These are phyloP conservation scores for Termitomyces sp. DNA, from an alignment of 768 basidiomycete genomes.

Conservation along the genomic window DNA sequence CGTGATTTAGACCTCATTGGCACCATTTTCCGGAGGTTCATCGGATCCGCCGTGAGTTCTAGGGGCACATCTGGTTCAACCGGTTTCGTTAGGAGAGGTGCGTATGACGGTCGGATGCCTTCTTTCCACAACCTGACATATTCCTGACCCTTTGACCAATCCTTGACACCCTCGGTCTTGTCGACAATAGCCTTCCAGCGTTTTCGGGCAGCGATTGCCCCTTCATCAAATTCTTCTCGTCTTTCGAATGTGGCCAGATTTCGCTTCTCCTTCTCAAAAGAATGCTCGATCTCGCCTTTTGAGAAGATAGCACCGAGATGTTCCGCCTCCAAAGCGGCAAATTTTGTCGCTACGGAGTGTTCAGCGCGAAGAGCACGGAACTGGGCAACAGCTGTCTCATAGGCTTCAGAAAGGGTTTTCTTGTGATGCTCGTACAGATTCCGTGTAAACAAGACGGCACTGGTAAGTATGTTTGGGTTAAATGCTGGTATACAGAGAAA, in stretches of 20 bases:
- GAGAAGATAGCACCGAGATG: conserved; percentile 64
- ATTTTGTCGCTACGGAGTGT: conserved; percentile 68
- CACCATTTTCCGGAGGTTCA: not conserved
- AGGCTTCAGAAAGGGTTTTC: conserved; percentile 71
- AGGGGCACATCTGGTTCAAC: conserved; percentile 5
- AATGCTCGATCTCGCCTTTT: conserved; percentile 53
- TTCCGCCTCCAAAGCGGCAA: conserved; percentile 80
- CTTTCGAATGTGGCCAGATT: conserved; percentile 56
- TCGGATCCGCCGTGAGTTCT: conserved; percentile 5
- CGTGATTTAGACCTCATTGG: not conserved
- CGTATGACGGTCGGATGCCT: conserved; percentile 63
- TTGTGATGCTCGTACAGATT: conserved; percentile 67
- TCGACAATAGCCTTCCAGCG: conserved; percentile 71
- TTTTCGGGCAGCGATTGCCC: conserved; percentile 61
- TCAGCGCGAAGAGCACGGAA: conserved; percentile 87
- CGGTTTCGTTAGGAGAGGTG: conserved; percentile 47
- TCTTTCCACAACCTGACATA: conserved; percentile 72
- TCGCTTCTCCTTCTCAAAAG: conserved; percentile 58
- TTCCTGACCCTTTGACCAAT: conserved; percentile 71
- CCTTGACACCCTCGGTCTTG: conserved; percentile 32
- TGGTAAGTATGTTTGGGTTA: conserved; percentile 26
- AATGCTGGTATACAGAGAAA: not conserved
- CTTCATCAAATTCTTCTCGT: conserved; percentile 51
- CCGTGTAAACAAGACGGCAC: conserved; percentile 75
- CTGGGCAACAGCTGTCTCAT: conserved; percentile 72